A percentile compares a stretch with the other conserved stretches of the same genome.
These are phyloP conservation scores for Zymoseptoria tritici DNA, from an alignment of 2,329 filamentous ascomycete genomes.

Conservation along the genomic window DNA sequence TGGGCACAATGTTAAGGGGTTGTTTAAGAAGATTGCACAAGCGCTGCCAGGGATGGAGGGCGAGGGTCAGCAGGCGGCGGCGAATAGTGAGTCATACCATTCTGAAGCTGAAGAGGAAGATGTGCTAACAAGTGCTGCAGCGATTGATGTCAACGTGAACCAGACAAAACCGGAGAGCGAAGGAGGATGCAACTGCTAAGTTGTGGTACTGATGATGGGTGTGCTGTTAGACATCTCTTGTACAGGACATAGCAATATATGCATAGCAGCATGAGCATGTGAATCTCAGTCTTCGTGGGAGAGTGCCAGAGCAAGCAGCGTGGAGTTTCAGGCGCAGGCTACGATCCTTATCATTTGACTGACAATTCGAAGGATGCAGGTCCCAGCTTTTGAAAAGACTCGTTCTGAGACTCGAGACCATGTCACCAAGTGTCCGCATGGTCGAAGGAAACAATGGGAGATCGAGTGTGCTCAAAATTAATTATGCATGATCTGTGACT, in stretches of 20 bases:
- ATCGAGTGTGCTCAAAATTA: background rate
- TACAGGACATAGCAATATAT: background rate
- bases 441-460: background rate
- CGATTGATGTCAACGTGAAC: conserved; percentile 33
- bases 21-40: conserved; percentile 97
- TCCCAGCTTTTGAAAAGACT: background rate
- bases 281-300: background rate
- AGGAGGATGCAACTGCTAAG: conserved; percentile 31
- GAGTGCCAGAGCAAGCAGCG: background rate
- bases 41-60: conserved; percentile 97
- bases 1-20: conserved; percentile 93
- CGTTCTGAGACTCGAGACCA: background rate
- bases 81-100: conserved; percentile 60
- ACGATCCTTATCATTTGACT: background rate
- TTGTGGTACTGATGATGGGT: background rate
- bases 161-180: conserved; percentile 30
- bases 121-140: conserved; percentile 19
- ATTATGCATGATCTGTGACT: background rate
- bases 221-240: background rate
- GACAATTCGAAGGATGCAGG: background rate
- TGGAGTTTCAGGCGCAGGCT: background rate
- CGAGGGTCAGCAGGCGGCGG: conserved; percentile 67
- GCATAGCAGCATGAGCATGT: background rate
- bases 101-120: background rate
- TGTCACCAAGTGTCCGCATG: background rate